Percentiles rank a stretch among this genome's conserved stretches.
Conservation (phyloP, 78 protist genomes). For the Dictyostelium capitatum region DNA sequence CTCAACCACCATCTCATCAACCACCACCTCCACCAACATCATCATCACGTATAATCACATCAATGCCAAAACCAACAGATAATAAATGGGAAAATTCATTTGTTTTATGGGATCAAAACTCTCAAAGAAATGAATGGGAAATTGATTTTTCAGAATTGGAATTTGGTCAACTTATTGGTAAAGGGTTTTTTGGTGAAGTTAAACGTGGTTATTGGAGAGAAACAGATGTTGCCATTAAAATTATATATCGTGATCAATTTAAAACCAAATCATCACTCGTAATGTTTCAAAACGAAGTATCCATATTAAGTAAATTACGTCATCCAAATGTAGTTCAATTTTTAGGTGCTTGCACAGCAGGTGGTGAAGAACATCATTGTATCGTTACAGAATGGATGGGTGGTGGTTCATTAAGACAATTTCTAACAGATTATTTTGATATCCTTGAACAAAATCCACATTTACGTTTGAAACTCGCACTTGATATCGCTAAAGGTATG, state of each 20-base stretch:
- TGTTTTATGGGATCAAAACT: neutral
- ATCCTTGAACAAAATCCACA: constrained; percentile 59
- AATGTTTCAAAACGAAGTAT: constrained; percentile 77
- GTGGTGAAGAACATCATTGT: constrained; percentile 70
- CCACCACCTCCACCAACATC: neutral
- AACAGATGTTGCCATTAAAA: constrained; percentile 83
- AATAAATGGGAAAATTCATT: constrained; percentile 3
- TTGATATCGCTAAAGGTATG: constrained; percentile 88
- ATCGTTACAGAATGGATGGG: constrained; percentile 82
- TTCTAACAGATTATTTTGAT: constrained; percentile 33
- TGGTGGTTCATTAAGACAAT: constrained; percentile 65
- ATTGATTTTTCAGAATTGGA: constrained; percentile 57
- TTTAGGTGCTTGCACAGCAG: constrained; percentile 64
- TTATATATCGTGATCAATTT: constrained; percentile 76
- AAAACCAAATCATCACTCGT: constrained; percentile 67
- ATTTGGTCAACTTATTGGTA: constrained; percentile 65
- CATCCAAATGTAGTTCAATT: constrained; percentile 79
- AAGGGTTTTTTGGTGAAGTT: constrained; percentile 86
- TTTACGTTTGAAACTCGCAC: constrained; percentile 77
- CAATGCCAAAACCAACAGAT: neutral
- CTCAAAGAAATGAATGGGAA: constrained; percentile 28
- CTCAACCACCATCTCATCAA: neutral
- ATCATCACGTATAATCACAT: neutral
- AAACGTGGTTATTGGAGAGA: constrained; percentile 80
- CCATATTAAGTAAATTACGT: constrained; percentile 46